These are phyloP conservation scores for Phaeotremella fagi DNA, from an alignment of 768 basidiomycete genomes.

Conservation along the genomic window DNA sequence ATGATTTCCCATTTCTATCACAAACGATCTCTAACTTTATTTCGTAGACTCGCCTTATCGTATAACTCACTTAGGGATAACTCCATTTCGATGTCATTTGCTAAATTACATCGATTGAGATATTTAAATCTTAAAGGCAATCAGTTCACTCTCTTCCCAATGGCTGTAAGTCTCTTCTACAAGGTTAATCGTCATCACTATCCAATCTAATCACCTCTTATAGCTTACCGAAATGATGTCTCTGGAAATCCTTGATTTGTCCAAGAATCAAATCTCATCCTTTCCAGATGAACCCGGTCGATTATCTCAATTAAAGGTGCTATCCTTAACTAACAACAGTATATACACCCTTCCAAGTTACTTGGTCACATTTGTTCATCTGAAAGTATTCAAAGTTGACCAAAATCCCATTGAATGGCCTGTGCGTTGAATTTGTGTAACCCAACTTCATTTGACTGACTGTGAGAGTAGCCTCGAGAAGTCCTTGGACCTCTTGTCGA, in stretches of 20 bases:
- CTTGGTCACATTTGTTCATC: conserved; percentile 63
- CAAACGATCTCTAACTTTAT: background rate
- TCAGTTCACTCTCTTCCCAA: conserved; percentile 72
- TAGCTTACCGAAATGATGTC: conserved; percentile 79
- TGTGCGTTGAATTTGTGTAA: conserved; percentile 22
- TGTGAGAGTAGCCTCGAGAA: conserved; percentile 33
- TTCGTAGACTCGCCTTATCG: conserved; percentile 70
- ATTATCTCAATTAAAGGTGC: conserved; percentile 74
- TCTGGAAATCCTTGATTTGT: conserved; percentile 90
- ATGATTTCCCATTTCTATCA: background rate
- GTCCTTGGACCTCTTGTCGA: conserved; percentile 37
- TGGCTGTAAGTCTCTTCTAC: conserved; percentile 61
- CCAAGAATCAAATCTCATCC: conserved; percentile 78
- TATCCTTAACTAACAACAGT: conserved; percentile 81
- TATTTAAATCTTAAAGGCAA: conserved; percentile 56
- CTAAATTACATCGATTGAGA: conserved; percentile 35
- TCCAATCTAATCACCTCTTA: background rate
- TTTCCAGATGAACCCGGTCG: conserved; percentile 76
- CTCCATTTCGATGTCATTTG: conserved; percentile 40
- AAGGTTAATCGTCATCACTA: background rate
- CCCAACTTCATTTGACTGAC: background rate
- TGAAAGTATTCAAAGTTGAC: conserved; percentile 78
- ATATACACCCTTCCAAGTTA: conserved; percentile 74
- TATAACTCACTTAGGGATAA: conserved; percentile 74
- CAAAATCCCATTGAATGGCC: conserved; percentile 96